phyloP scores from a whole-genome alignment of 2,329 filamentous ascomycete genomes.

The Fusarium sp. region DNA sequence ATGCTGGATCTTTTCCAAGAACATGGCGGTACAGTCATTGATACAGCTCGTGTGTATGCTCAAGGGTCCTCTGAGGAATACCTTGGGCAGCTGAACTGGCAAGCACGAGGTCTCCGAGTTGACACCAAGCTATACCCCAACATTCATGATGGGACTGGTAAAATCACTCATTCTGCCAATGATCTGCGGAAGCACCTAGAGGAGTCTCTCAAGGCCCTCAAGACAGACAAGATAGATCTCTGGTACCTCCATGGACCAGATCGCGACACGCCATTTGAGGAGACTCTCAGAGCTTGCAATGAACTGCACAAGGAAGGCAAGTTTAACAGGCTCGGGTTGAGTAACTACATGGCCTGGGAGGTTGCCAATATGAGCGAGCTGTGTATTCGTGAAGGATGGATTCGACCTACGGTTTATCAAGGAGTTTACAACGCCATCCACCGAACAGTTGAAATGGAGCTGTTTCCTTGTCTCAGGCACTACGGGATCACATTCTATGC shows the following conservation, averaged over 20 bases:
- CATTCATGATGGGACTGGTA: neutral
- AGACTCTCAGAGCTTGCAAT: constrained; percentile 74
- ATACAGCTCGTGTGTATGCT: neutral
- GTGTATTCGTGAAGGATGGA: constrained; percentile 74
- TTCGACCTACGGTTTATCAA: constrained; percentile 77
- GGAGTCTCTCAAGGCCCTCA: constrained; percentile 13
- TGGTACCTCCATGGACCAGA: constrained; percentile 60
- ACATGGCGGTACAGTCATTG: neutral
- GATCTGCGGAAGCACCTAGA: neutral
- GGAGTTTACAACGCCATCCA: constrained; percentile 67
- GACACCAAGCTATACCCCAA: constrained; percentile 1
- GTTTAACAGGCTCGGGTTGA: constrained; percentile 76
- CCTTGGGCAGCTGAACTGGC: neutral
- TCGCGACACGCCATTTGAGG: constrained; percentile 69
- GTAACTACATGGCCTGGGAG: constrained; percentile 80
- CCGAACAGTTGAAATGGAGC: constrained; percentile 70
- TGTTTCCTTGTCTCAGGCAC: constrained; percentile 71
- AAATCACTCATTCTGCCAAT: neutral
- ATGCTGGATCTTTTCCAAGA: neutral
- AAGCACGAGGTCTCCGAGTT: neutral
- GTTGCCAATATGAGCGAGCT: constrained; percentile 78
- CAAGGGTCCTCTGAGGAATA: constrained; percentile 1
- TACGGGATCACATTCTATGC: constrained; percentile 75
- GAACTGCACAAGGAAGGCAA: constrained; percentile 76
- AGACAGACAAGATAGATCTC: constrained; percentile 30